These are phyloP conservation scores for Tulasnella sp. DNA, from an alignment of 768 basidiomycete genomes.

Conservation along the genomic window DNA sequence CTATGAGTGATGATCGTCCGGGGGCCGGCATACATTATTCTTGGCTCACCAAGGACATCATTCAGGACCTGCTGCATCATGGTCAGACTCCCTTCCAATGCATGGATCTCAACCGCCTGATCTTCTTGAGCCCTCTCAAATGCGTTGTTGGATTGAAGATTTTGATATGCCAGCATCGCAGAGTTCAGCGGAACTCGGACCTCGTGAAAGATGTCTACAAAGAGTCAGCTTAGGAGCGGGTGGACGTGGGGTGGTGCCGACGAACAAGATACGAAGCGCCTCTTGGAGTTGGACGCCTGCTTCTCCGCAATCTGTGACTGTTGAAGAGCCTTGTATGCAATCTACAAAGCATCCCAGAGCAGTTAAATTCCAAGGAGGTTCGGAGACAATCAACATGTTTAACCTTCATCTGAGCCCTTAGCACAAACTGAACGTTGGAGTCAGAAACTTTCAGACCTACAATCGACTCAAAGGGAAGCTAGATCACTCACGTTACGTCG, in stretches of 20 bases:
- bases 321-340: not conserved
- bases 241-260: too few relatives aligned
- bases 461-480: not conserved
- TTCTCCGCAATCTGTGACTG: not conserved
- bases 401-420: not conserved
- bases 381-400: not conserved
- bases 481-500: not conserved
- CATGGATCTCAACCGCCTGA: conserved; percentile 37
- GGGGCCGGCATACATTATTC: conserved; percentile 21
- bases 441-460: not conserved
- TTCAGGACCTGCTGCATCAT: conserved; percentile 71
- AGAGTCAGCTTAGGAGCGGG: too few relatives aligned
- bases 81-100: conserved; percentile 67
- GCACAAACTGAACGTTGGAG: not conserved
- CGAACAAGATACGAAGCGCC: not conserved
- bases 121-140: not conserved
- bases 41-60: conserved; percentile 32
- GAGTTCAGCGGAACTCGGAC: not conserved
- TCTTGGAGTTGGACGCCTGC: not conserved
- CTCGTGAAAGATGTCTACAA: not conserved
- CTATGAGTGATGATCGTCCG: not conserved
- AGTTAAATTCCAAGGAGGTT: not conserved
- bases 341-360: not conserved
- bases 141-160: not conserved
- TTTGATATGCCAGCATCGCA: not conserved